These are phyloP conservation scores for Salix koriyanagi DNA, from an alignment of 345 rosid genomes.

Conservation along the genomic window DNA sequence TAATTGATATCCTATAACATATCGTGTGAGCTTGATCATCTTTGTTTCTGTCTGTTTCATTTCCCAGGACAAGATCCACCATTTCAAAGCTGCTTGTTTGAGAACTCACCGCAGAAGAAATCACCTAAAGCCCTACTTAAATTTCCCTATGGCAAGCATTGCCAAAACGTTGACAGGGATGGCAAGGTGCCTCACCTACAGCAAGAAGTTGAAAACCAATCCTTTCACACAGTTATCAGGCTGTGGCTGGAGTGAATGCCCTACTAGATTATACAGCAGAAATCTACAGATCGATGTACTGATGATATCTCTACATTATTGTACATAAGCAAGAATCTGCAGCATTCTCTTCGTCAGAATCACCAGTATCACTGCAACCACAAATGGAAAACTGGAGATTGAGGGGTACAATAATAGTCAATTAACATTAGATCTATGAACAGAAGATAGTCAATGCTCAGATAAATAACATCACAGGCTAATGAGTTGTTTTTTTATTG, in stretches of 20 bases:
- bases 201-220: constrained; percentile 19
- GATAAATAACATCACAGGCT: background rate
- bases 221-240: constrained; percentile 14
- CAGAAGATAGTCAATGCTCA: background rate
- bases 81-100: constrained; percentile 11
- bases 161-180: constrained; percentile 12
- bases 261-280: constrained; percentile 9
- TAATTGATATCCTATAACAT: background rate
- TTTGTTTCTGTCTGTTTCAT: constrained; percentile 8
- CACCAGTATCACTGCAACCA: constrained; percentile 73
- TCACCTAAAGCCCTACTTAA: constrained; percentile 1
- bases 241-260: constrained; percentile 10
- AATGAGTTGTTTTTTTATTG: background rate
- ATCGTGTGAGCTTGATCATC: constrained; percentile 12
- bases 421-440: background rate
- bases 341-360: constrained; percentile 74
- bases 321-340: constrained; percentile 76
- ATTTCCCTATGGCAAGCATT: constrained; percentile 2
- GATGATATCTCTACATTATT: constrained; percentile 65
- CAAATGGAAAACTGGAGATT: constrained; percentile 14
- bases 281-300: constrained; percentile 13
- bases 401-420: background rate
- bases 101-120: background rate
- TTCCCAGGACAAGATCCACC: background rate
- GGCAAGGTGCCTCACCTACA: constrained; percentile 19